Base-by-base conservation (phyloP, 2,329 filamentous ascomycete genomes). In the Botrytis squamosa region DNA sequence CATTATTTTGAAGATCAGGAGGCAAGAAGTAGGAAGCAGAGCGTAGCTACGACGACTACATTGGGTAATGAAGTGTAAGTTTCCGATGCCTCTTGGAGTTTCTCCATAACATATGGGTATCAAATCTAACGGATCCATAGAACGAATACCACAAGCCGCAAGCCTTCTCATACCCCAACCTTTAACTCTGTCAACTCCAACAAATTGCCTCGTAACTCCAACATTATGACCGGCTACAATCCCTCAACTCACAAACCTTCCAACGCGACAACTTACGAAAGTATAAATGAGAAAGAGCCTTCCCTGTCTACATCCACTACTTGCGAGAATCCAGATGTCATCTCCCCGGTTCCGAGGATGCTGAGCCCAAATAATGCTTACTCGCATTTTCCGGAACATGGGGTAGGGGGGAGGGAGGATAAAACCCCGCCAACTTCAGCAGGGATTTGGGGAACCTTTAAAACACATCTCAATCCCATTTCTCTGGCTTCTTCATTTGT, bases 1-100 rank as follows among this genome's bases (percentile, higher is more conserved):
- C 75, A 76, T 29, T 79, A 78, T 69, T 77, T 79, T 65, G 78
- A 79, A 49, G 63, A 33, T 8, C 62, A 69, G 9, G 64, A 71
- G 52, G 76, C 75, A 40, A 66, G 70, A 22, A 73, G 71, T 33
- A 70, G 73, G 57, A 70, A 73, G 60, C 18, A 74, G 18, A 72
- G 68, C 38, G 36, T 64, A 12, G 46, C 57, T 8, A 74, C 74
- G 4, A 16, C 40, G 55, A 60, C 42, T 44, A 52, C 46, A 2
- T 68, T 65, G 8, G 42, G 67, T 6, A 46, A 63, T 72, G 40
- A 72, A 9, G 22, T 38, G 73, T 74, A 57, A 73, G 73, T 65
- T 29, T 25, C 42, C 8, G 38, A 42, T 38, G 20, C 25, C 0
- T 59, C 25, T 5, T 55, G 16, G 1, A 55, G 1, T 12, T 25